Evolutionary conservation across 2,329 filamentous ascomycete species (phyloP).

Genomic region (Aspergillus ustus): DNA sequence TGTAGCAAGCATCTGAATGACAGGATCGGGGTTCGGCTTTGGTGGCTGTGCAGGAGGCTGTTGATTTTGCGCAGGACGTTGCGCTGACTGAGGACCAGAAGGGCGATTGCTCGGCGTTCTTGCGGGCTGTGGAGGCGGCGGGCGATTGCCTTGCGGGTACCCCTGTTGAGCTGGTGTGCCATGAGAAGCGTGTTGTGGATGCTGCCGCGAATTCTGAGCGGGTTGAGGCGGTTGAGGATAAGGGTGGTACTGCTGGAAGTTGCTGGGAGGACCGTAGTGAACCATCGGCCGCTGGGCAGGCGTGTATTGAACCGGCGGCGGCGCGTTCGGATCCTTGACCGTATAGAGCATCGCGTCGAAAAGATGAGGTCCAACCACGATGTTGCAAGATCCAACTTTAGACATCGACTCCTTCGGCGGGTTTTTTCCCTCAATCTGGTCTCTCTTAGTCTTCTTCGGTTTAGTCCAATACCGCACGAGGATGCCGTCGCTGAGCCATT

Average conservation of each 20-base stretch:
- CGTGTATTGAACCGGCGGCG: conserved; percentile 44
- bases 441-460: conserved; percentile 59
- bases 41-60: conserved; percentile 40
- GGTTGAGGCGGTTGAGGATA: conserved; percentile 37
- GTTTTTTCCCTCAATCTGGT: conserved; percentile 52
- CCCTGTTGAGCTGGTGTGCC: conserved; percentile 33
- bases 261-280: conserved; percentile 47
- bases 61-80: conserved; percentile 35
- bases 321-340: conserved; percentile 55
- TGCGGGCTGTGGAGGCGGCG: conserved; percentile 26
- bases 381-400: conserved; percentile 61
- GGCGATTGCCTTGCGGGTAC: conserved; percentile 29
- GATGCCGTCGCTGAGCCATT: conserved; percentile 59
- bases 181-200: conserved; percentile 31
- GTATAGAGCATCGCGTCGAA: conserved; percentile 63
- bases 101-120: conserved; percentile 22
- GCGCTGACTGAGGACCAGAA: conserved; percentile 30
- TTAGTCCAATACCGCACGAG: conserved; percentile 64
- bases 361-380: conserved; percentile 67
- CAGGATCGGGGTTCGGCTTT: conserved; percentile 54
- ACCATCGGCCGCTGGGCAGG: conserved; percentile 47
- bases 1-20: conserved; percentile 59
- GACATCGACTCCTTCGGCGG: conserved; percentile 58
- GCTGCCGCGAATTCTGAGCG: conserved; percentile 33
- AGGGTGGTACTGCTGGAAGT: conserved; percentile 49